Conservation (phyloP, 208 protist species). For the Leptomonas seymouri region DNA sequence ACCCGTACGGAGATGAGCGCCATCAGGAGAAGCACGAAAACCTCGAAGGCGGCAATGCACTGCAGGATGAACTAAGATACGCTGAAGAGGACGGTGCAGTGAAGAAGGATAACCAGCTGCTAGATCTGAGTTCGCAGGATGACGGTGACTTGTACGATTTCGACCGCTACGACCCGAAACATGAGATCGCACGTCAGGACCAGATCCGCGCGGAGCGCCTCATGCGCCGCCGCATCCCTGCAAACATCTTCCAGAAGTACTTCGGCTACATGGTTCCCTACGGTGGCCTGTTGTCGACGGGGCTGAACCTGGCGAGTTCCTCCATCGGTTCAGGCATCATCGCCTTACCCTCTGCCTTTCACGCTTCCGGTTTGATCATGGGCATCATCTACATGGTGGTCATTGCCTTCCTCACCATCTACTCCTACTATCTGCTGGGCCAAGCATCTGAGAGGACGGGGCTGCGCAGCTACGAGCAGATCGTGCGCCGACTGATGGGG, state of each 20-base stretch:
- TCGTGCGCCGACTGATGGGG: conserved; percentile 49
- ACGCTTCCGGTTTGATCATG: conserved; percentile 50
- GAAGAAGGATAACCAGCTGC: background rate
- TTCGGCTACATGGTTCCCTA: conserved; percentile 53
- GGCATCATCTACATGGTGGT: conserved; percentile 34
- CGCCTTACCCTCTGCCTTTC: conserved; percentile 54
- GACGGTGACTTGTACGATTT: conserved; percentile 18
- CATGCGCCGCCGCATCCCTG: conserved; percentile 25
- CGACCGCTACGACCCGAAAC: conserved; percentile 9
- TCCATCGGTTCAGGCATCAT: conserved; percentile 70
- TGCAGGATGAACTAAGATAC: background rate
- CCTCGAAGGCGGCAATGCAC: background rate
- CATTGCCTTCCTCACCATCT: conserved; percentile 52
- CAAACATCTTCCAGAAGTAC: conserved; percentile 34
- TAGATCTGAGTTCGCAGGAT: conserved; percentile 11
- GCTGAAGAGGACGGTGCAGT: background rate
- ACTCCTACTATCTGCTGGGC: conserved; percentile 59
- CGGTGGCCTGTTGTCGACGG: conserved; percentile 51
- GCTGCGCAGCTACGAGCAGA: conserved; percentile 49
- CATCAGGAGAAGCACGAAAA: background rate
- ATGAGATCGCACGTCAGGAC: conserved; percentile 13
- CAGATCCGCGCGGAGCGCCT: conserved; percentile 33
- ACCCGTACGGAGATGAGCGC: background rate
- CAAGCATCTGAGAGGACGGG: conserved; percentile 35
- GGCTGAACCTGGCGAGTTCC: conserved; percentile 53